These are phyloP conservation scores for Gossypium stocksii DNA, from an alignment of 345 rosid species.

Conservation along the genomic window DNA sequence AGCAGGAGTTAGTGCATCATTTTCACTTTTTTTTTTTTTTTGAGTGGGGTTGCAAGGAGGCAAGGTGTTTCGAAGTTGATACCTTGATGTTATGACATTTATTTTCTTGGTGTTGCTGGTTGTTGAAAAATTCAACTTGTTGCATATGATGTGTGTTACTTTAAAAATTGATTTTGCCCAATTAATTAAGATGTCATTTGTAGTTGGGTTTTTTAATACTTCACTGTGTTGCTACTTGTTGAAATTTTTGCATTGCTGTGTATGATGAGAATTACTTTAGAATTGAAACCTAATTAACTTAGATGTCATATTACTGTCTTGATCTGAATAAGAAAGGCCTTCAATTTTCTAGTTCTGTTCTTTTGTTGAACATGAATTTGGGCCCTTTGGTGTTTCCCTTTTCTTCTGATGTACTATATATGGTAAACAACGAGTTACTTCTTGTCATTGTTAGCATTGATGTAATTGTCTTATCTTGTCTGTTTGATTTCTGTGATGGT, in stretches of 20 bases:
- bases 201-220: background rate
- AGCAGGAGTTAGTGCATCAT: background rate
- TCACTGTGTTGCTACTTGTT: background rate
- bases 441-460: background rate
- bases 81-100: background rate
- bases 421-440: background rate
- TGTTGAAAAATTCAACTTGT: background rate
- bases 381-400: conserved; percentile 5
- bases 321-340: background rate
- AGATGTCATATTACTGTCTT: background rate
- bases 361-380: background rate
- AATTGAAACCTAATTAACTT: background rate
- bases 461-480: conserved; percentile 1
- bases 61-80: background rate
- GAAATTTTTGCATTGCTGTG: background rate
- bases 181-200: background rate
- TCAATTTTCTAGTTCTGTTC: background rate
- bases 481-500: background rate
- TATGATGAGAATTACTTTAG: background rate
- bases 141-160: background rate
- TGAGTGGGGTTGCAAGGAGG: background rate
- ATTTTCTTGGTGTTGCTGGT: background rate
- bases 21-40: background rate
- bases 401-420: background rate
- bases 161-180: background rate